These are phyloP conservation scores for Saturnispora sekii DNA, from an alignment of 805 yeast species.

Conservation along the genomic window DNA sequence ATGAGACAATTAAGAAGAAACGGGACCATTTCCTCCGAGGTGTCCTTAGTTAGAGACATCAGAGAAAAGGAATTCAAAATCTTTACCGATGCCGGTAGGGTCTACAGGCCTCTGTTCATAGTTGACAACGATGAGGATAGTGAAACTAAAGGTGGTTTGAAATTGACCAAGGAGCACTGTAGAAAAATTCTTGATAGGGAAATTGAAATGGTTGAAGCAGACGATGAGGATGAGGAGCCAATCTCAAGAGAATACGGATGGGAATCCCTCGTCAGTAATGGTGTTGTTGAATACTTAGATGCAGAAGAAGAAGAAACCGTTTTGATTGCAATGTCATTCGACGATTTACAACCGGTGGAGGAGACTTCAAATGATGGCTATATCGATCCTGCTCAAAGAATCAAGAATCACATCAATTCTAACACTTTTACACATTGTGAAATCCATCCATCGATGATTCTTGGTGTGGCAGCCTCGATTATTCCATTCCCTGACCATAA, in stretches of 20 bases:
- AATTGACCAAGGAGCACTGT: slow-evolving; percentile 77
- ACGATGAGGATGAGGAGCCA: slow-evolving; percentile 35
- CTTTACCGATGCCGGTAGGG: slow-evolving; percentile 98
- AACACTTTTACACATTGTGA: slow-evolving; percentile 97
- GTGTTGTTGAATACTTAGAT: slow-evolving; percentile 92
- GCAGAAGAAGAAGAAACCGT: slow-evolving; percentile 99
- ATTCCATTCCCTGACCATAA: slow-evolving; percentile 99
- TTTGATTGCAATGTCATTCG: slow-evolving; percentile 98
- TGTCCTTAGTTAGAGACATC: slow-evolving; percentile 91
- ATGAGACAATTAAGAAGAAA: slow-evolving; percentile 86
- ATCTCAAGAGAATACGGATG: slow-evolving; percentile 52
- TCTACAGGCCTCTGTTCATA: slow-evolving; percentile 89
- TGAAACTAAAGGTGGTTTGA: slow-evolving; percentile 64
- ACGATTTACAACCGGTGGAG: slow-evolving; percentile 66
- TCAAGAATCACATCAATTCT: slow-evolving; percentile 44
- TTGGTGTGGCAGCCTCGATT: slow-evolving; percentile 97
- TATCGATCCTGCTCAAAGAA: slow-evolving; percentile 72
- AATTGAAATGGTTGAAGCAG: slow-evolving; percentile 48
- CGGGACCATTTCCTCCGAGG: slow-evolving; percentile 94
- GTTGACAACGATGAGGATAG: slow-evolving; percentile 78
- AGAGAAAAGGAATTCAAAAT: slow-evolving; percentile 94
- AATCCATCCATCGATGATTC: slow-evolving; percentile 96
- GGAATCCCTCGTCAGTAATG: slow-evolving; percentile 73
- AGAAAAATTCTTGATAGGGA: slow-evolving; percentile 53
- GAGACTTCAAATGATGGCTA: slow-evolving; percentile 29